Percentiles rank a stretch among this genome's conserved stretches.
Conservation (phyloP, 2,329 filamentous ascomycete species). For the Monosporascus ibericus region DNA sequence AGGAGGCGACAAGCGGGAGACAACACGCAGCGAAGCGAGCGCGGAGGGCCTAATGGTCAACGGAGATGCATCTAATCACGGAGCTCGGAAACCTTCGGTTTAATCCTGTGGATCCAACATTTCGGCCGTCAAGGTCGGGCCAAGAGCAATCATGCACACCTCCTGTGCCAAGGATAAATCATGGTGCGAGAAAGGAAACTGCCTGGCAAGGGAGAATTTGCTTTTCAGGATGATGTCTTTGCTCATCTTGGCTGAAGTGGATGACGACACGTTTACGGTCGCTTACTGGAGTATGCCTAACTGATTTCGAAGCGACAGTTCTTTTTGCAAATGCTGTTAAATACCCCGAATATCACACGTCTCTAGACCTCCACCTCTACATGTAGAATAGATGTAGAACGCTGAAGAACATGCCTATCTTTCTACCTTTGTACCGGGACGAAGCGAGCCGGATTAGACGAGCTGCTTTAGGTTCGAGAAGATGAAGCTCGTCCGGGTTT, state of each 20-base stretch:
- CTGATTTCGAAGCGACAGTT: not conserved
- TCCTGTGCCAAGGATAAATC: not conserved
- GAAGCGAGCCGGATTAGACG: no score
- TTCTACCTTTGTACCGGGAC: no score
- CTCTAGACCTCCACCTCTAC: no score
- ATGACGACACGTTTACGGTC: not conserved
- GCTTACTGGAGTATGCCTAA: constrained; percentile 5
- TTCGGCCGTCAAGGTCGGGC: not conserved
- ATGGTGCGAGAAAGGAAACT: no score
- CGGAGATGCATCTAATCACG: not conserved
- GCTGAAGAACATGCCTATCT: no score
- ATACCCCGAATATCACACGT: not conserved
- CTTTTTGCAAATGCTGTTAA: not conserved
- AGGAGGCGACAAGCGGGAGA: constrained; percentile 10
- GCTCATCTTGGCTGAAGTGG: no score
- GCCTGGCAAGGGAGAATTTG: no score
- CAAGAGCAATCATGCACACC: not conserved
- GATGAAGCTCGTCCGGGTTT: no score
- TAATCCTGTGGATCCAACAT: not conserved
- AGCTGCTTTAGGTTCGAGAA: no score
- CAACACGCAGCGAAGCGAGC: constrained; percentile 6
- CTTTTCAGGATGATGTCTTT: no score
- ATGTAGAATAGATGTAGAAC: no score
- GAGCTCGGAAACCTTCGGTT: not conserved
- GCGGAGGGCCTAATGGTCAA: not conserved